phyloP scores from a whole-genome alignment of 257 asterid species.

The Scutellaria minor region DNA sequence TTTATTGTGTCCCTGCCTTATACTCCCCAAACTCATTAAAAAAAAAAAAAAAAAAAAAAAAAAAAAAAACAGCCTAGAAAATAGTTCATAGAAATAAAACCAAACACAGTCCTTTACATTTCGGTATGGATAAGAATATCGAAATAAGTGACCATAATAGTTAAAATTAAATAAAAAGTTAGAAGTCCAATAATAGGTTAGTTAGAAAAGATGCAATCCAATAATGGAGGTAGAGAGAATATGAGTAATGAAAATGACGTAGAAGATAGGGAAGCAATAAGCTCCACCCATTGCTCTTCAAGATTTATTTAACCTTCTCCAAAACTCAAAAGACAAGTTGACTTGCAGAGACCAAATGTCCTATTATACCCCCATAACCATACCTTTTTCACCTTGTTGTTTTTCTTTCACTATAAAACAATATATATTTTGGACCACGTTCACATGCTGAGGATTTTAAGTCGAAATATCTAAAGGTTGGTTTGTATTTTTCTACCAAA shows the following conservation, averaged over 20 bases:
- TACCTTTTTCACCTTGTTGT: not conserved
- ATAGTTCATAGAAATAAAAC: not conserved
- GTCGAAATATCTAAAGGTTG: not conserved
- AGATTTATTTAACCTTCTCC: no score
- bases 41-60: no score
- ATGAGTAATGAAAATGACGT: not conserved
- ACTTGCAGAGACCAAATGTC: slow-evolving; percentile 32
- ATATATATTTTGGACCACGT: slow-evolving; percentile 36
- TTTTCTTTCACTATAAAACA: not conserved
- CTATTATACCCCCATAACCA: slow-evolving; percentile 4
- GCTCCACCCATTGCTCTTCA: slow-evolving; percentile 40
- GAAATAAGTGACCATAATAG: no score
- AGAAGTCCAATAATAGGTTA: not conserved
- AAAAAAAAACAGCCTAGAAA: no score
- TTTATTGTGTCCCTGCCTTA: no score
- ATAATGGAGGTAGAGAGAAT: not conserved
- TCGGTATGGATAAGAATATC: no score
- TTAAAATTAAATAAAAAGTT: no score
- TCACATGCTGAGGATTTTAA: slow-evolving; percentile 30
- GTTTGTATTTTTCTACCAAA: no score
- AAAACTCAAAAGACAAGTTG: slow-evolving; percentile 12
- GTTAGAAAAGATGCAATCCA: not conserved
- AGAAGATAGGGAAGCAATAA: slow-evolving; percentile 40
- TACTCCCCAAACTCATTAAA: no score
- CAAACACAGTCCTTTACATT: not conserved